Conservation (phyloP, 148 eudicot species). For the Polygonum aviculare region DNA sequence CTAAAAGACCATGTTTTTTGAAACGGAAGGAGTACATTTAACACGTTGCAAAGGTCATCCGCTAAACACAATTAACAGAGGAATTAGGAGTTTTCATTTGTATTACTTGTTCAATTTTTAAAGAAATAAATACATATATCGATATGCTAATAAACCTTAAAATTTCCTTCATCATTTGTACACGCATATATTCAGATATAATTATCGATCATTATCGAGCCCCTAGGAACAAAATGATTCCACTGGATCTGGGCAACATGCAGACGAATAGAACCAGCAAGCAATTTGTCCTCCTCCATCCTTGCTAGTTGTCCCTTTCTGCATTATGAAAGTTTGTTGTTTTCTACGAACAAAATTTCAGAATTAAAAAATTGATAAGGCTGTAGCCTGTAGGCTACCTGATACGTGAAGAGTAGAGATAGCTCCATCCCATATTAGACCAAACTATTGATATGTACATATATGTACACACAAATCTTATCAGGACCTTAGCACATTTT, state of each 20-base stretch:
- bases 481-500: background rate
- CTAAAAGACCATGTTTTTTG: no score
- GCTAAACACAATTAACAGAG: no score
- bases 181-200: no score
- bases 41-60: no score
- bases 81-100: no score
- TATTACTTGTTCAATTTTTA: no score
- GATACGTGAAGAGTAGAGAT: background rate
- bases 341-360: background rate
- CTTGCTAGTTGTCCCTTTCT: background rate
- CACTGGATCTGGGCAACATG: background rate
- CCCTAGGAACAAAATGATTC: background rate
- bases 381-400: background rate
- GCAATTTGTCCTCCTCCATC: background rate
- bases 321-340: background rate
- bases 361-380: background rate
- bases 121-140: no score
- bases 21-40: no score
- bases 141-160: no score
- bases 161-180: no score
- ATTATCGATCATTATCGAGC: background rate
- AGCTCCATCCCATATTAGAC: background rate
- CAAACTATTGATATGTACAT: background rate
- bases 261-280: background rate
- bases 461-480: background rate